phyloP scores from a whole-genome alignment of 2,329 filamentous ascomycete species.

The Botrytis fabae region DNA sequence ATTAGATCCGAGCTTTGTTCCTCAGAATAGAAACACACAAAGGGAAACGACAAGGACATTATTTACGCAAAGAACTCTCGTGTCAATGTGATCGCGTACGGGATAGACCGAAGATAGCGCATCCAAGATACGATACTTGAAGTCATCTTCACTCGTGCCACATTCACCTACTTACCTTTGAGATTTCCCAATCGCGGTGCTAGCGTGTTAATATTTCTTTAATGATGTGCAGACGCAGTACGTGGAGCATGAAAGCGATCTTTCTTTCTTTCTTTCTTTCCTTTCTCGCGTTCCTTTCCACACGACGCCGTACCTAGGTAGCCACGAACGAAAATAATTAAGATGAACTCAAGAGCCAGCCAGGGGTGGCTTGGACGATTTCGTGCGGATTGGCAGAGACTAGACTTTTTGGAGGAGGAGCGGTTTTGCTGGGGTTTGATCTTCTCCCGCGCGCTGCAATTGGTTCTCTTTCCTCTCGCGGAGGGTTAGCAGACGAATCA shows the following conservation, averaged over 20 bases:
- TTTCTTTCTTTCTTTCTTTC: neutral
- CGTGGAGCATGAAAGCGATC: neutral
- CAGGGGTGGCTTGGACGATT: neutral
- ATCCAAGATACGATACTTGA: neutral
- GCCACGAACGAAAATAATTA: neutral
- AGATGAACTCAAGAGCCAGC: neutral
- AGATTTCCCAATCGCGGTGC: neutral
- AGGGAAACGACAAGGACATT: neutral
- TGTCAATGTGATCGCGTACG: neutral
- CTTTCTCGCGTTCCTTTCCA: neutral
- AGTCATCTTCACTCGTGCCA: neutral
- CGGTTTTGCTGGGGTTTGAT: neutral
- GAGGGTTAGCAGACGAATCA: neutral
- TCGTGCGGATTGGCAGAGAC: neutral
- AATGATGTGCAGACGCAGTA: neutral
- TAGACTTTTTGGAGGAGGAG: neutral
- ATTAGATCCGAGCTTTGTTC: neutral
- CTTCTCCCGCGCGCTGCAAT: neutral
- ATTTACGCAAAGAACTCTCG: neutral
- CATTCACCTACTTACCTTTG: neutral
- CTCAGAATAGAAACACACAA: neutral
- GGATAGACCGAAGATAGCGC: conserved; percentile 5
- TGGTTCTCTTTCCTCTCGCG: neutral
- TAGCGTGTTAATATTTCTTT: neutral
- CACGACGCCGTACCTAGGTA: too few species aligned